Conservation (phyloP, 2,329 filamentous ascomycete species). For the Epichloe aotearoae region DNA sequence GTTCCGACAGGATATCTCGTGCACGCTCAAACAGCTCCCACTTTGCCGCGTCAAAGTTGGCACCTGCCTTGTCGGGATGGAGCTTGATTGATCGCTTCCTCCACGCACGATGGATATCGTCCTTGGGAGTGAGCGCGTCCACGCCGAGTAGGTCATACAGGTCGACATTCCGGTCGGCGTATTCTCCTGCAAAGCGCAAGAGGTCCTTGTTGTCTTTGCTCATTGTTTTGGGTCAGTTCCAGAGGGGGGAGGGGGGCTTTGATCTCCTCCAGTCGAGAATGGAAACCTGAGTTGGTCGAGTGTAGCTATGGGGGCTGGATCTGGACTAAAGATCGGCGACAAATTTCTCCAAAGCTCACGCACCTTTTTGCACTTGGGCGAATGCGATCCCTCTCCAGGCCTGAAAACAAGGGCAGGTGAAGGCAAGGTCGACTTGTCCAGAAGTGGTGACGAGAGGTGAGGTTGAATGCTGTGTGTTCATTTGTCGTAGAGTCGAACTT, state of each 20-base stretch:
- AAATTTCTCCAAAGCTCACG: no score
- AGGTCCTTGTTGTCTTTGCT: constrained; percentile 33
- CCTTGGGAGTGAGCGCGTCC: constrained; percentile 47
- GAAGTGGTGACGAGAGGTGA: no score
- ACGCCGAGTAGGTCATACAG: constrained; percentile 68
- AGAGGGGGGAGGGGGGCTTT: no score
- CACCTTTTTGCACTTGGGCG: no score
- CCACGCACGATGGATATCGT: constrained; percentile 75
- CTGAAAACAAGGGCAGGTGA: no score
- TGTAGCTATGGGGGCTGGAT: no score
- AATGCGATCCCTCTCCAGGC: no score
- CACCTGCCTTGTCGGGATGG: constrained; percentile 83
- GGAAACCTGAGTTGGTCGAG: no score
- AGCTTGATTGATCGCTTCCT: constrained; percentile 76
- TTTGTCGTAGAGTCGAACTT: neutral
- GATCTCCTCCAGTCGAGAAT: no score
- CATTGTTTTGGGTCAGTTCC: constrained; percentile 12
- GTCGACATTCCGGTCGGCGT: constrained; percentile 50
- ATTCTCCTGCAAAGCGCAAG: constrained; percentile 40
- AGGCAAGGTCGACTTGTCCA: no score
- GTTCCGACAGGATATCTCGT: constrained; percentile 68
- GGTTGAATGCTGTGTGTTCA: neutral
- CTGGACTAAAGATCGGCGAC: no score
- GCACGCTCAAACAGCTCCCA: constrained; percentile 80
- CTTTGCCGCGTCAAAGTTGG: constrained; percentile 60